phyloP scores from a whole-genome alignment of 2,329 filamentous ascomycete species.

The Penicillium sp. region DNA sequence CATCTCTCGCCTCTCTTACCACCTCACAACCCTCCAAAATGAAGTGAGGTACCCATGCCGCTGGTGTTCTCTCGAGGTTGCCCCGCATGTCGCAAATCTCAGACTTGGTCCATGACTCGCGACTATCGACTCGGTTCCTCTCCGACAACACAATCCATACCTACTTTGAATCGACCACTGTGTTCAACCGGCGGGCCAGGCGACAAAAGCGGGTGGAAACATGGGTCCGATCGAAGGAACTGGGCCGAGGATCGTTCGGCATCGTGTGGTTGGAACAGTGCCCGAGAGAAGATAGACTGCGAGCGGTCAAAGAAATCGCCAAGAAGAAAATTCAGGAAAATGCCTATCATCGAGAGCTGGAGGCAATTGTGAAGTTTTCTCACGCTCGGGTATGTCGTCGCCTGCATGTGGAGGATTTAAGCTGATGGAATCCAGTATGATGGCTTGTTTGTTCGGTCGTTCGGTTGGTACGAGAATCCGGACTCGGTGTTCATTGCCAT shows the following conservation, averaged over 20 bases:
- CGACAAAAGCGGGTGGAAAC: slow-evolving; percentile 10
- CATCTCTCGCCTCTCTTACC: neutral
- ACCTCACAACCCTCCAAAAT: too few relatives aligned
- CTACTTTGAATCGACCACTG: slow-evolving; percentile 12
- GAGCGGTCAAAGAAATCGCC: slow-evolving; percentile 13
- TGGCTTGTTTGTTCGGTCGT: slow-evolving; percentile 1
- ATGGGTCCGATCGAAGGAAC: slow-evolving; percentile 10
- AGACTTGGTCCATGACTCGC: slow-evolving; percentile 17
- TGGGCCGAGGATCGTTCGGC: slow-evolving; percentile 10
- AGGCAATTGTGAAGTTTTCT: neutral
- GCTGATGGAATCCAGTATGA: neutral
- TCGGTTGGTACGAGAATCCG: neutral
- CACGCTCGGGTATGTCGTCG: neutral
- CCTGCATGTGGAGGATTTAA: neutral
- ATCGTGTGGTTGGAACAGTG: slow-evolving; percentile 15
- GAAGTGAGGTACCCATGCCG: too few relatives aligned
- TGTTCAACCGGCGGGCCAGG: slow-evolving; percentile 4
- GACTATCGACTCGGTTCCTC: slow-evolving; percentile 11
- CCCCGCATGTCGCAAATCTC: slow-evolving; percentile 15
- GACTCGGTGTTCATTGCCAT: slow-evolving; percentile 1
- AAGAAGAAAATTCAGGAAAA: neutral
- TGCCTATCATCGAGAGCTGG: neutral
- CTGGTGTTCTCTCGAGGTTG: neutral
- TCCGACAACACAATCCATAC: slow-evolving; percentile 14
- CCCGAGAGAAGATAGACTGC: slow-evolving; percentile 1